phyloP scores from a whole-genome alignment of 495 filamentous ascomycete genomes.

The Usnea hakonensis region DNA sequence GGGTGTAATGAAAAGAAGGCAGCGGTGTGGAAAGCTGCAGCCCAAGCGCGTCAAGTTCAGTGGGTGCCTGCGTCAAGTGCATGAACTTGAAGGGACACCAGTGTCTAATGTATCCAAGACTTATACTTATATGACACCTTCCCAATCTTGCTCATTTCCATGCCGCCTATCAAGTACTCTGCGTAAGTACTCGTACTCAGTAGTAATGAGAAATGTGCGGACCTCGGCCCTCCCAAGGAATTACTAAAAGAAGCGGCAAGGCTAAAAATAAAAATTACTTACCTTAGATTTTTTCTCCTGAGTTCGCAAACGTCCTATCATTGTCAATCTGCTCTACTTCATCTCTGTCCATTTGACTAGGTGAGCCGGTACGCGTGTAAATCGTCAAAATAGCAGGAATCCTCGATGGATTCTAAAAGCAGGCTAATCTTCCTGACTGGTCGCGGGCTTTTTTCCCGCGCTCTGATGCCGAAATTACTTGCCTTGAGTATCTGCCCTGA shows the following conservation, averaged over 20 bases:
- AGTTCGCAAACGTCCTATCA: no score
- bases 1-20: background rate
- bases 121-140: no score
- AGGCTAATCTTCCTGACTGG: background rate
- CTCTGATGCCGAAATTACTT: slow-evolving; percentile 14
- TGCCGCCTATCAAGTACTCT: no score
- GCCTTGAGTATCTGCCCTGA: slow-evolving; percentile 12
- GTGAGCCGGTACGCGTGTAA: background rate
- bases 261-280: no score
- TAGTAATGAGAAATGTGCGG: background rate
- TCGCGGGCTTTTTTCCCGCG: slow-evolving; percentile 1
- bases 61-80: background rate
- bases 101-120: no score
- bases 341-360: background rate
- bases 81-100: background rate
- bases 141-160: background rate
- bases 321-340: background rate
- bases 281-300: no score
- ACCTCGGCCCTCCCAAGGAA: background rate
- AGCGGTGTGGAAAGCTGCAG: background rate
- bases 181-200: no score
- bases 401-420: background rate
- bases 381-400: background rate
- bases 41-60: background rate
- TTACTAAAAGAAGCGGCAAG: no score